Base-by-base conservation (phyloP, 192 early-diverging fungal species). In the Backusella luteola region DNA sequence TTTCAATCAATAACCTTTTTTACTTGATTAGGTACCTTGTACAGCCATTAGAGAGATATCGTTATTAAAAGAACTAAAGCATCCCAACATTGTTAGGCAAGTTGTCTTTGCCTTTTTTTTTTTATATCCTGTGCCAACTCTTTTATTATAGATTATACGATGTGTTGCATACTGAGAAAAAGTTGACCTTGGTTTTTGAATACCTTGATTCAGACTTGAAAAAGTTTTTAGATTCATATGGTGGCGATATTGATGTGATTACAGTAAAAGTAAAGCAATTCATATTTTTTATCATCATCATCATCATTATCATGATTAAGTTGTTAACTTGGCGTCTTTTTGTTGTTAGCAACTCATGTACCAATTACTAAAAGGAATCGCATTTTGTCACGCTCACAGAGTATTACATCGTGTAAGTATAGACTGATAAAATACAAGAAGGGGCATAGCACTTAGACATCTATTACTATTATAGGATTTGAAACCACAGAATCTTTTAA, bases 121-220 rank as follows among this genome's bases (percentile, higher is more conserved):
- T 69, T 17, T n/a, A 35, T 72, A 72, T 34, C 38, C 11, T 32
- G 12, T 17, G 9, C 41, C 17, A 39, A 39, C 38, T 39, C 11
- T 8, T 39, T 39, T 86, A 87, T 56, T 79, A 82, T 70, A 92
- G 95, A 68, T 87, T 99, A 34, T 96, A 98, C 80, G 97, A 99
- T 87, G 97, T 99, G 44, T 82, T 94, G 75, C 97, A 99, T 81
- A 98, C 96, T 15, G 97, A 99, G 80, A 96, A 96, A 86, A 99
- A 96, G 85, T 84, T 99, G 67, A 98, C 96, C 36, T 89, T 99
- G 69, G 96, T 99, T 34, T 99, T 99, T 88, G 98, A 99, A 84
- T 98, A 93, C 82, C 85, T 99, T 88, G 97, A 99, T 84, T 96
- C 95, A 52, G 98, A 99, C 84, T 85, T 99, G 81, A 99, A 99